Evolutionary conservation across 495 filamentous ascomycete species (phyloP).

Genomic region (Melanomma pulvis-pyrius): DNA sequence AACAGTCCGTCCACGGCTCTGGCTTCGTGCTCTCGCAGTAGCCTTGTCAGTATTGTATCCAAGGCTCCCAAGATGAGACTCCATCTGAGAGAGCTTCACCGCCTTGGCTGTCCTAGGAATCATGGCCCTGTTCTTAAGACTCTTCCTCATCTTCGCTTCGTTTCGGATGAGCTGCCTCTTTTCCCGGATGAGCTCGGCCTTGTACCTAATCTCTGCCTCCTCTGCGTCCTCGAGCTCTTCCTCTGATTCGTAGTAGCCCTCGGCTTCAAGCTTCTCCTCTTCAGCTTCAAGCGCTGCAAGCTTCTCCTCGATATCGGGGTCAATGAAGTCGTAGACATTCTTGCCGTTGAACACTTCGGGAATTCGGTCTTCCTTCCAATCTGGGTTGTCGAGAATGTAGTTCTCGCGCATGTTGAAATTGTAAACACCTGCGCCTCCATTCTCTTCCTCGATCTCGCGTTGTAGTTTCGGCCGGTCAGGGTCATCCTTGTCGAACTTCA

Average conservation of each 20-base stretch:
- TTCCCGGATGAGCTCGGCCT: conserved; percentile 93
- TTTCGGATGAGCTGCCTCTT: conserved; percentile 86
- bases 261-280: conserved; percentile 84
- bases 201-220: conserved; percentile 81
- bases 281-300: conserved; percentile 89
- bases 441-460: conserved; percentile 86
- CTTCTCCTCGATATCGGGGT: conserved; percentile 93
- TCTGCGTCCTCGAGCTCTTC: conserved; percentile 64
- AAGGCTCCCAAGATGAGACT: conserved; percentile 77
- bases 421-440: conserved; percentile 93
- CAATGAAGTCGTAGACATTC: conserved; percentile 96
- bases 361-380: conserved; percentile 95
- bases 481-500: conserved; percentile 88
- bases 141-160: conserved; percentile 88
- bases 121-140: conserved; percentile 89
- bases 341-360: conserved; percentile 91
- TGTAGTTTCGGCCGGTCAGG: conserved; percentile 76
- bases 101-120: conserved; percentile 76
- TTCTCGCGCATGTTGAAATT: conserved; percentile 86
- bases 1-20: conserved; percentile 68
- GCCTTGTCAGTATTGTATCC: conserved; percentile 82
- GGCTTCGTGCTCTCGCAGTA: conserved; percentile 68
- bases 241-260: conserved; percentile 77
- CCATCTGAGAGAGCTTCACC: conserved; percentile 81
- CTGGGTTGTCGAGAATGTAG: conserved; percentile 78